Evolutionary conservation across 768 basidiomycete species (phyloP).

Genomic region (Boletus tylopilopsis): DNA sequence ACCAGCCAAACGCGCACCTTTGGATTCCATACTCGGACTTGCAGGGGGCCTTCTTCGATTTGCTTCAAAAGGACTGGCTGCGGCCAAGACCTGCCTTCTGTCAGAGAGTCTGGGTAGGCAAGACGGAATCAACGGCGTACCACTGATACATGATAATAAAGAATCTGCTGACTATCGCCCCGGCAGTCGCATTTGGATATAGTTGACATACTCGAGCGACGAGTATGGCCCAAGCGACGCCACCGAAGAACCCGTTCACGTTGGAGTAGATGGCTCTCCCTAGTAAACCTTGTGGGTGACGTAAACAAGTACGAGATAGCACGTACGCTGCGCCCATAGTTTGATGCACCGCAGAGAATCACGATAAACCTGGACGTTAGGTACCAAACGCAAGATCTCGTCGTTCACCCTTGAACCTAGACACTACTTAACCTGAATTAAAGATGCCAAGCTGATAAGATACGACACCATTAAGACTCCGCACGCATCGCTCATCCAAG

Average conservation of each 20-base stretch:
- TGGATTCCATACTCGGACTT: slow-evolving; percentile 97
- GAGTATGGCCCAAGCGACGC: slow-evolving; percentile 98
- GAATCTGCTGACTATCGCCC: slow-evolving; percentile 95
- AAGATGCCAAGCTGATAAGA: slow-evolving; percentile 1
- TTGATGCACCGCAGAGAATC: slow-evolving; percentile 95
- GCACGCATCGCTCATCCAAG: slow-evolving; percentile 90
- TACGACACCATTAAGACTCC: slow-evolving; percentile 81
- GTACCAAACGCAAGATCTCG: slow-evolving; percentile 91
- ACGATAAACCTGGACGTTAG: slow-evolving; percentile 91
- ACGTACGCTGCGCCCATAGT: slow-evolving; percentile 92
- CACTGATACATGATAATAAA: slow-evolving; percentile 99
- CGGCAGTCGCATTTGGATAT: slow-evolving; percentile 92
- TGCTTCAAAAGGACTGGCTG: slow-evolving; percentile 96
- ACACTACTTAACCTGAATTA: slow-evolving; percentile 9
- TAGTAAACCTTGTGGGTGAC: slow-evolving; percentile 30
- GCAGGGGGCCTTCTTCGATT: slow-evolving; percentile 91
- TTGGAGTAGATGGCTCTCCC: slow-evolving; percentile 97
- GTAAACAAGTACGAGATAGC: neutral
- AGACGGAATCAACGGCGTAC: slow-evolving; percentile 44
- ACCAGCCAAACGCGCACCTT: slow-evolving; percentile 46
- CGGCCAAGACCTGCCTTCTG: slow-evolving; percentile 83
- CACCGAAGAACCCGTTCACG: slow-evolving; percentile 95
- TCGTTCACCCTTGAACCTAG: slow-evolving; percentile 93
- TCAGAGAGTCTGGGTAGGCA: slow-evolving; percentile 5
- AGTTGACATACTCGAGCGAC: slow-evolving; percentile 99